Evolutionary conservation across 202 grass and related monocot species (phyloP), one percentile per base, ranked within the genome.

Genomic region (Elaeis oleifera): DNA sequence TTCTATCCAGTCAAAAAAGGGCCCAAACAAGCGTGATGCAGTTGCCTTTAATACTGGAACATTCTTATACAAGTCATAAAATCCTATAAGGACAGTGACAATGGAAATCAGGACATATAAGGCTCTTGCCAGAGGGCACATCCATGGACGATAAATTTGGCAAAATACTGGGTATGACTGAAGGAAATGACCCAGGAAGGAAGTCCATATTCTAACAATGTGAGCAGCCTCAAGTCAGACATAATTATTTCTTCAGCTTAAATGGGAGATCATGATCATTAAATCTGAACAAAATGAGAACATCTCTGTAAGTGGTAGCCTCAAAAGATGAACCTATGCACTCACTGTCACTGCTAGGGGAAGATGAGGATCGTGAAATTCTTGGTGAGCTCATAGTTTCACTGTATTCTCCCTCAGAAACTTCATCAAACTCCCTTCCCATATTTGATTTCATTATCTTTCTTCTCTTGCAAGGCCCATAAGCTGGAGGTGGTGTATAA

Each of bases 41-140:
- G 94, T 99, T 50, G 77, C 85, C 59, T 94, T 99, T 51, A 99
- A 72, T 84, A 99, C 72, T 2, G 94, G 94, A 20, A 99, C 94
- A 82, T 99, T 92, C 76, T 99, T 99, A 72, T 92, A 99, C 24
- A 99, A 80, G 51, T 99, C 94, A 86, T 99, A 99, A 74, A 99
- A 99, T 55, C 94, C 94, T 56, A 99, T 89, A 44, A 99, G 66
- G 75, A 99, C 88, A 69, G 94, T 99, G 36, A 84, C 24, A 51
- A 92, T 64, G 50, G 94, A 99, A 55, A 92, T 89, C 65, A 89
- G 49, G 53, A 92, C 74, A 66, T 92, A 89, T 53, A 89, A 57
- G 67, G 64, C 78, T 77, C 77, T 83, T 70, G 78, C 85, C 16
- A 99, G 78, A 80, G 85, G 88, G 61, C 88, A 90, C 94, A 99